Evolutionary conservation across 2,329 filamentous ascomycete genomes (phyloP).

Genomic region (Didymellaceae sp.): DNA sequence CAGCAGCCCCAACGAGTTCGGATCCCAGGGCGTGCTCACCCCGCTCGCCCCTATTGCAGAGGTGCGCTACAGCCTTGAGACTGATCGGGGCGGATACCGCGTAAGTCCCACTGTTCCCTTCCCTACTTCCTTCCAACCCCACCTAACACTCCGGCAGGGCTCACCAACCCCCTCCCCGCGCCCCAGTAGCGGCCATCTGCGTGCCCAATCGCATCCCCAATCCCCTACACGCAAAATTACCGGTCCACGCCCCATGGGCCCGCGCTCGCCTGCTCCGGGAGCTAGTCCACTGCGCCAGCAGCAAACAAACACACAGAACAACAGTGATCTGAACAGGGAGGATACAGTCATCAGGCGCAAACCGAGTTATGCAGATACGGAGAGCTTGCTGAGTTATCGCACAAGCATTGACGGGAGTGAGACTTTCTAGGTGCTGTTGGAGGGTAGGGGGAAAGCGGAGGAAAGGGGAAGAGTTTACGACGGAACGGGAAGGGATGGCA

Average conservation of each 20-base stretch:
- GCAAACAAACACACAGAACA: not conserved
- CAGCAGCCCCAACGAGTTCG: constrained; percentile 45
- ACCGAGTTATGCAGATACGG: constrained; percentile 7
- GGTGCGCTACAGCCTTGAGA: constrained; percentile 58
- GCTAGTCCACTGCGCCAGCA: constrained; percentile 36
- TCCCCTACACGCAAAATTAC: constrained; percentile 54
- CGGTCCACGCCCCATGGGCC: constrained; percentile 57
- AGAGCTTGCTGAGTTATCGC: constrained; percentile 21
- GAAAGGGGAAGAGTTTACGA: no score
- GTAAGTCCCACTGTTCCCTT: constrained; percentile 33
- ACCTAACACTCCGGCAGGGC: constrained; percentile 31
- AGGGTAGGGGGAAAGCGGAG: not conserved
- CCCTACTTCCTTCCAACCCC: no score
- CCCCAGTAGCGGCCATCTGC: constrained; percentile 36
- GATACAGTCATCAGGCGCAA: constrained; percentile 47
- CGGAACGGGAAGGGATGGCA: no score
- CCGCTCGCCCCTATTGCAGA: constrained; percentile 59
- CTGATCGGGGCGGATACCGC: constrained; percentile 45
- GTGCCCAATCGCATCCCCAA: constrained; percentile 16
- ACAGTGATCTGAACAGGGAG: constrained; percentile 1
- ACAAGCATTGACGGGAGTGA: constrained; percentile 32
- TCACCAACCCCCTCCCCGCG: constrained; percentile 43
- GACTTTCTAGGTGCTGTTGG: constrained; percentile 15
- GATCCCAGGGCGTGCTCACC: constrained; percentile 46
- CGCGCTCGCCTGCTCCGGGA: constrained; percentile 54